Base-by-base conservation (phyloP, 495 filamentous ascomycete genomes). In the Chaetomidium leptoderma region DNA sequence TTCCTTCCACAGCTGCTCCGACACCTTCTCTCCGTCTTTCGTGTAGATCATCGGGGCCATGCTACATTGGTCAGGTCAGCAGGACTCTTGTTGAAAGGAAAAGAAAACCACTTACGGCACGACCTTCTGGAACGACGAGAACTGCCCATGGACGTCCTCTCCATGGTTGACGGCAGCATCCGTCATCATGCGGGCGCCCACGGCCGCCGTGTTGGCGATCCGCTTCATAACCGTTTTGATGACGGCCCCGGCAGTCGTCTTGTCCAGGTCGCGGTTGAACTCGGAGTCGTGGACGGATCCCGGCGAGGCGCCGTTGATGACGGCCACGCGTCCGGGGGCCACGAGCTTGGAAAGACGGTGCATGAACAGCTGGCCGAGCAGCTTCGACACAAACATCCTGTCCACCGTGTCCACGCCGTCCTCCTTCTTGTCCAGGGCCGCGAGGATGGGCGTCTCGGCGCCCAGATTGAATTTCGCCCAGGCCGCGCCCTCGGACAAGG, bases 261-360 rank as follows among this genome's bases (percentile, higher is more conserved):
- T n/a, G n/a, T n/a, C n/a, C n/a, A n/a, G n/a, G n/a, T 43, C 40
- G 21, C 40, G 40, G 19, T 8, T 24, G 8, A 43, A 24, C 40
- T 43, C 19, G 40, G 24, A 30, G 26, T 30, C 44, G 27, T 36
- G 17, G 32, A 37, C 21, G 40, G 64, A 55, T 4, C 72, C 77
- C 0, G 76, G 76, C 36, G 76, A 71, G 5, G 70, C 70, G 5
- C 68, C 32, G 59, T 78, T 78, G 32, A 80, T 61, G 16, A 77
- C 61, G 2, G 71, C 72, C 19, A 76, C 71, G 13, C 69, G 44
- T 9, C 5, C 39, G 46, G 65, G 21, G 4, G 58, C 61, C 3
- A 76, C 70, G 21, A 57, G 61, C 7, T 72, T 65, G 8, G 64
- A 65, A 4, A 79, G 68, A n/a, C n/a, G n/a, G n/a, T n/a, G n/a